phyloP scores from a whole-genome alignment of 148 eudicot species.

The Bassia scoparia region DNA sequence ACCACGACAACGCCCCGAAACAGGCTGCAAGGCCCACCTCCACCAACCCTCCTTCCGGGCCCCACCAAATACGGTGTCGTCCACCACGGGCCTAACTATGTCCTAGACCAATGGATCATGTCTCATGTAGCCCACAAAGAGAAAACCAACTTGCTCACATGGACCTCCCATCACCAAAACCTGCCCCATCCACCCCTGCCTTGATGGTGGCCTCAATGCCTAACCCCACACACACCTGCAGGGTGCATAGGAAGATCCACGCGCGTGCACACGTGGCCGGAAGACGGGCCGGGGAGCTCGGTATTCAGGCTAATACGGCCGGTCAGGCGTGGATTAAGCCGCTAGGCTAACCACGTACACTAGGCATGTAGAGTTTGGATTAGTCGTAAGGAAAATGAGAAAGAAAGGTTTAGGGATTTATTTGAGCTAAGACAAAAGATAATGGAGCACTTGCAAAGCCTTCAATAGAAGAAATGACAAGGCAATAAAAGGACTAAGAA shows the following conservation, averaged over 20 bases:
- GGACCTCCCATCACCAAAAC: slow-evolving; percentile 39
- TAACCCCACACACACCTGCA: slow-evolving; percentile 57
- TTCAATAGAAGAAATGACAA: slow-evolving; percentile 65
- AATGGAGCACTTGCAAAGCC: slow-evolving; percentile 58
- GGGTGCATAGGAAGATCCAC: slow-evolving; percentile 57
- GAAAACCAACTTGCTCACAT: slow-evolving; percentile 40
- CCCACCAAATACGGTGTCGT: slow-evolving; percentile 55
- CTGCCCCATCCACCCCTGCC: slow-evolving; percentile 48
- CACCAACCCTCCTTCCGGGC: slow-evolving; percentile 44
- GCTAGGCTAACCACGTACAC: slow-evolving; percentile 38
- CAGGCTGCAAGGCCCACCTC: slow-evolving; percentile 53
- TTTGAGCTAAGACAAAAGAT: slow-evolving; percentile 34
- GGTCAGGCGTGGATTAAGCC: slow-evolving; percentile 35
- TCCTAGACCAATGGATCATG: slow-evolving; percentile 64
- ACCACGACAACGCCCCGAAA: slow-evolving; percentile 66
- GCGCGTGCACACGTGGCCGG: slow-evolving; percentile 39
- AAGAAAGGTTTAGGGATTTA: slow-evolving; percentile 21
- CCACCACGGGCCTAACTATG: slow-evolving; percentile 72
- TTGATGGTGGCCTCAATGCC: slow-evolving; percentile 59
- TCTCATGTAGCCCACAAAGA: slow-evolving; percentile 76
- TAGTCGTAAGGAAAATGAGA: slow-evolving; percentile 38
- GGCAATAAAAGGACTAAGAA: slow-evolving; percentile 78
- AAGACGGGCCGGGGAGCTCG: slow-evolving; percentile 25
- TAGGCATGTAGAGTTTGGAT: slow-evolving; percentile 48
- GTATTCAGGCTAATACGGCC: slow-evolving; percentile 31